A percentile compares a stretch with the other conserved stretches of the same genome.
phyloP scores from a whole-genome alignment of 495 filamentous ascomycete species.

The Penicillium longicatenatum region DNA sequence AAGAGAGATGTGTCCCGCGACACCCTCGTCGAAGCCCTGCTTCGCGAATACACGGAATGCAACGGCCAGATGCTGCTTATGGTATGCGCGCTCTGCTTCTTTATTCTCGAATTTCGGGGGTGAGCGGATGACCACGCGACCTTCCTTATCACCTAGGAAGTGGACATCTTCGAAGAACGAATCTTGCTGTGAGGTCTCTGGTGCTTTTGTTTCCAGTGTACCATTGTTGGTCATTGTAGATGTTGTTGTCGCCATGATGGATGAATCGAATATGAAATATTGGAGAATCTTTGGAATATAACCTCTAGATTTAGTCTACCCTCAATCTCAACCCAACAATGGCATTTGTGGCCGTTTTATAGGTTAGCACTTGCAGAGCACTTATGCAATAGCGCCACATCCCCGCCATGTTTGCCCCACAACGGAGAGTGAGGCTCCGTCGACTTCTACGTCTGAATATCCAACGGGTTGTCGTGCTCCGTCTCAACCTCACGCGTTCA shows the following conservation, averaged over 20 bases:
- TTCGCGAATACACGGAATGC: constrained; percentile 59
- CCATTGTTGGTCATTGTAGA: neutral
- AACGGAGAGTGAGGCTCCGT: neutral
- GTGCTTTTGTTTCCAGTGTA: neutral
- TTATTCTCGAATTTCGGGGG: neutral
- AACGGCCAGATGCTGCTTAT: constrained; percentile 62
- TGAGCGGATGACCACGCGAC: neutral
- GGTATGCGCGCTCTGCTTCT: constrained; percentile 53
- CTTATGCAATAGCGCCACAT: neutral
- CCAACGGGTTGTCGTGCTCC: neutral
- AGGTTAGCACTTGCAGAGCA: neutral
- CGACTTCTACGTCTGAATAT: neutral
- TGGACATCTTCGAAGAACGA: neutral
- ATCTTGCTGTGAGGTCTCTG: neutral
- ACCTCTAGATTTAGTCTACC: neutral
- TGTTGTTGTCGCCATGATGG: neutral
- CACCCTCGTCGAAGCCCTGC: constrained; percentile 62
- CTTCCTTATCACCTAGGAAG: neutral
- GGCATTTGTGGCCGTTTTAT: neutral
- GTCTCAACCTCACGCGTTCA: neutral
- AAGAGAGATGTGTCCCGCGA: constrained; percentile 64
- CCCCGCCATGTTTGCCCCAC: neutral
- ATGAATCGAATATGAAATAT: neutral
- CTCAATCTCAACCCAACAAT: neutral
- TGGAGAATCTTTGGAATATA: neutral